Evolutionary conservation across 768 basidiomycete genomes (phyloP).

Genomic region (Russula emetica): DNA sequence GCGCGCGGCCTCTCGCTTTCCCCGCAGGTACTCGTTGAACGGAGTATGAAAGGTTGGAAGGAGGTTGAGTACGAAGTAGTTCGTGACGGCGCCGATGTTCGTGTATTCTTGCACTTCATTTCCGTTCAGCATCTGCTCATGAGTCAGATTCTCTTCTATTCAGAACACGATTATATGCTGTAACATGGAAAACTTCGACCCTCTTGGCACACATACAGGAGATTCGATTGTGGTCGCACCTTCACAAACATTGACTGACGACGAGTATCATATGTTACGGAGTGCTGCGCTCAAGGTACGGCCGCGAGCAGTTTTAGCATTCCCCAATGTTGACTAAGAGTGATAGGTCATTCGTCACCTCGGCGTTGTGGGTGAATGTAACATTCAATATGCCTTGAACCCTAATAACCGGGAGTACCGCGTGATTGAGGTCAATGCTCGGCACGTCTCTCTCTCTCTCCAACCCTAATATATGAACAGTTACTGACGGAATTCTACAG

Average conservation of each 20-base stretch:
- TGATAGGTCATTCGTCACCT: conserved; percentile 62
- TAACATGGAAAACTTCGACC: conserved; percentile 99
- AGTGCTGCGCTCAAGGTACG: conserved; percentile 91
- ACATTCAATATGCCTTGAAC: conserved; percentile 98
- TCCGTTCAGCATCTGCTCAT: background rate
- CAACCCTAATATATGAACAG: conserved; percentile 1
- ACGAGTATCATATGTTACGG: conserved; percentile 98
- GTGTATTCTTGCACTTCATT: conserved; percentile 34
- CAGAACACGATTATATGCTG: conserved; percentile 99
- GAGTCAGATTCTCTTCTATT: background rate
- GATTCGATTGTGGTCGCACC: conserved; percentile 99
- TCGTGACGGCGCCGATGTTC: conserved; percentile 91
- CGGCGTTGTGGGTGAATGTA: conserved; percentile 91
- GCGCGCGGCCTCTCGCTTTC: conserved; percentile 87
- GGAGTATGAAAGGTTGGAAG: conserved; percentile 99
- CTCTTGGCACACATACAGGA: conserved; percentile 97
- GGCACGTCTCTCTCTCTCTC: conserved; percentile 43
- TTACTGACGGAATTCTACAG: conserved; percentile 8
- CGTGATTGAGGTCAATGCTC: conserved; percentile 97
- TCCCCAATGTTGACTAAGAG: background rate
- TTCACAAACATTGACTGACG: conserved; percentile 94
- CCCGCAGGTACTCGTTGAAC: conserved; percentile 95
- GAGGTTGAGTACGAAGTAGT: conserved; percentile 99
- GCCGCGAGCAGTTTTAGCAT: background rate
- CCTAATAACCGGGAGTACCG: conserved; percentile 91